Evolutionary conservation across 2,329 filamentous ascomycete genomes (phyloP).

Genomic region (Neofusicoccum sp.): DNA sequence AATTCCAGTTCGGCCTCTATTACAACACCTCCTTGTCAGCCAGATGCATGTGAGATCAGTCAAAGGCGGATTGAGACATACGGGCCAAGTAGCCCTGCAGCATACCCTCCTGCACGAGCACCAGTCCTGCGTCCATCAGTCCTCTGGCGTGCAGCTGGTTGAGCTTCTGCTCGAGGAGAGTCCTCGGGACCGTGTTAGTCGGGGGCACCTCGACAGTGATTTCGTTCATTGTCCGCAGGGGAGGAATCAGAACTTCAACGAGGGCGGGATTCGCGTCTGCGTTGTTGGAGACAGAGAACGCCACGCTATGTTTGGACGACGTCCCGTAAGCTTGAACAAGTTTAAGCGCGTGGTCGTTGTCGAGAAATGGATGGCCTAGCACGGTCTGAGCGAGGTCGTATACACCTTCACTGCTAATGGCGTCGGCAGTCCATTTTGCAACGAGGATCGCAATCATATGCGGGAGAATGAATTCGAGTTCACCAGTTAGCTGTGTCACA

Average conservation of each 20-base stretch:
- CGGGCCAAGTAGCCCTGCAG: conserved; percentile 55
- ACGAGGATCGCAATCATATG: conserved; percentile 61
- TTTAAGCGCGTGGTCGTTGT: conserved; percentile 49
- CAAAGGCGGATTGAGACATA: conserved; percentile 19
- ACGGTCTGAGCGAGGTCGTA: conserved; percentile 61
- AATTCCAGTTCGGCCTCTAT: conserved; percentile 53
- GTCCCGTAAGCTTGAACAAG: conserved; percentile 35
- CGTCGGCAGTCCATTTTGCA: conserved; percentile 59
- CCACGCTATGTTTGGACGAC: not conserved
- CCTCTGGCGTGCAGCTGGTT: conserved; percentile 48
- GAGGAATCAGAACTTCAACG: conserved; percentile 48
- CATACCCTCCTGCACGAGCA: conserved; percentile 51
- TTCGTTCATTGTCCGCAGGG: conserved; percentile 54
- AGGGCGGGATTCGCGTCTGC: not conserved
- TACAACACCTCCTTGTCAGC: conserved; percentile 17
- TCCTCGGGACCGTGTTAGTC: conserved; percentile 43
- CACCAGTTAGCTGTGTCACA: conserved; percentile 49
- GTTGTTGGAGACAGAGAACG: not conserved
- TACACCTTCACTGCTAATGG: conserved; percentile 52
- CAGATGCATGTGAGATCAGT: conserved; percentile 25
- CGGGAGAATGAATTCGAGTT: conserved; percentile 57
- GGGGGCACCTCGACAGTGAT: conserved; percentile 52
- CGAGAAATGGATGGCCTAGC: conserved; percentile 59
- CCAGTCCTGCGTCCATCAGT: conserved; percentile 58
- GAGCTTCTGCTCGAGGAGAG: conserved; percentile 47